Evolutionary conservation across 169 alveolate genomes (phyloP), one percentile per base, ranked within the genome.

Genomic region (Cryptosporidium ryanae): DNA sequence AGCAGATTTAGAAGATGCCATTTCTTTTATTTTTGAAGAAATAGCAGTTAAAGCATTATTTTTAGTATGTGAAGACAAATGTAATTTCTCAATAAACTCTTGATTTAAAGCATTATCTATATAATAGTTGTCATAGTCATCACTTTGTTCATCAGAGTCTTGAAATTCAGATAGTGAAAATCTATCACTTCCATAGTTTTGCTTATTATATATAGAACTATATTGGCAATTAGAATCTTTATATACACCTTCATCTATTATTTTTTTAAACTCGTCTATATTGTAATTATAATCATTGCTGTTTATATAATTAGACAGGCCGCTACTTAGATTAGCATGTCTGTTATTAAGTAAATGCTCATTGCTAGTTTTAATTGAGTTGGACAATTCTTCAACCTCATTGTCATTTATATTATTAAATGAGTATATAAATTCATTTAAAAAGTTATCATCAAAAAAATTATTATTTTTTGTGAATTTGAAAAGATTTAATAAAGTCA

Each of bases 61-160:
- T 3, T 52, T 76, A 61, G 29, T 59, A 3, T 15, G 66, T 13
- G 23, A 38, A 27, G 64, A 55, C 15, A 27, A 21, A 25, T 54
- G 38, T 43, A 59, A 18, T 15, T 76, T 76, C 8, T 59, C 68
- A 34, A 55, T 55, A 44, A 76, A 76, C 31, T 59, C 68, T 76
- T 59, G 63, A 48, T 76, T 70, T 21, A 55, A 68, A 49, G 50
- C 83, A 55, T 68, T 59, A 61, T 76, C 87, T 76, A 76, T 55
- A 38, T 10, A 38, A 38, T 38, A 38, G 0, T 38, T 10, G 8
- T 38, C 46, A 38, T 38, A 38, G 8, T 38, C 8, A 38, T 38
- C 46, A 38, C 46, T 38, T 61, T 76, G 76, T 2, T 76, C 87
- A 31, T 59, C 87, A 18, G 68, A 76, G 13, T 76, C 87, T 38